These are phyloP conservation scores for Gaeumannomyces sp. DNA, from an alignment of 2,329 filamentous ascomycete genomes.

Conservation along the genomic window DNA sequence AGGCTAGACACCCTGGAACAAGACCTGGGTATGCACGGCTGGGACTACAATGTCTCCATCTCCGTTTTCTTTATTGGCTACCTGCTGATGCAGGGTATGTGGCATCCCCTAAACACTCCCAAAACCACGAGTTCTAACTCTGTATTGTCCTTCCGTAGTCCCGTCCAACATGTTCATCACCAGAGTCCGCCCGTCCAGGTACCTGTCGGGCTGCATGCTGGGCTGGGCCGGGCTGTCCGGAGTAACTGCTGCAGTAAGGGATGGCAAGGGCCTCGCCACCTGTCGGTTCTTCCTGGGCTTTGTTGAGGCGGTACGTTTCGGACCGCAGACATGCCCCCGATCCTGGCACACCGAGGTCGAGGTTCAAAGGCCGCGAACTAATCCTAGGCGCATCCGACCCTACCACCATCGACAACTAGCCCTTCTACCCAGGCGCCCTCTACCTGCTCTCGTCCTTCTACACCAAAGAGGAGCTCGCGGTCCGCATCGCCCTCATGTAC, in stretches of 20 bases:
- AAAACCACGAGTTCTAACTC: not conserved
- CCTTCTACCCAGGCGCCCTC: conserved; percentile 17
- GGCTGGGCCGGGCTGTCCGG: conserved; percentile 12
- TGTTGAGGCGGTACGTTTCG: conserved; percentile 23
- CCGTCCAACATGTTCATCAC: conserved; percentile 23
- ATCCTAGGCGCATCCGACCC: no score
- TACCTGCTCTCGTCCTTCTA: conserved; percentile 15
- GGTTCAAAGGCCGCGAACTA: no score
- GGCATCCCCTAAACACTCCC: not conserved
- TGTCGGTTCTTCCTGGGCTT: conserved; percentile 33
- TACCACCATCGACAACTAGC: not conserved
- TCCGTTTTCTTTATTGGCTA: conserved; percentile 22
- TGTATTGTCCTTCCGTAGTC: conserved; percentile 10
- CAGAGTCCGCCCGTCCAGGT: conserved; percentile 22
- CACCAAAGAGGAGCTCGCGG: conserved; percentile 10
- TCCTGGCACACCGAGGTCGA: no score
- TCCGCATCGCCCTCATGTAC: conserved; percentile 11
- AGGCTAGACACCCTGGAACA: conserved; percentile 36
- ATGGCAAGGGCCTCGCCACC: conserved; percentile 27
- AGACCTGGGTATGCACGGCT: conserved; percentile 32
- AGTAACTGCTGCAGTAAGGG: conserved; percentile 26
- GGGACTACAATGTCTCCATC: conserved; percentile 28
- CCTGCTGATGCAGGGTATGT: conserved; percentile 17
- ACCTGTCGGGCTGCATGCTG: conserved; percentile 31
- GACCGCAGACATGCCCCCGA: not conserved